A percentile compares a stretch with the other conserved stretches of the same genome.
Evolutionary conservation across 73 alveolate species (phyloP).

Genomic region (Paramecium sonneborni): DNA sequence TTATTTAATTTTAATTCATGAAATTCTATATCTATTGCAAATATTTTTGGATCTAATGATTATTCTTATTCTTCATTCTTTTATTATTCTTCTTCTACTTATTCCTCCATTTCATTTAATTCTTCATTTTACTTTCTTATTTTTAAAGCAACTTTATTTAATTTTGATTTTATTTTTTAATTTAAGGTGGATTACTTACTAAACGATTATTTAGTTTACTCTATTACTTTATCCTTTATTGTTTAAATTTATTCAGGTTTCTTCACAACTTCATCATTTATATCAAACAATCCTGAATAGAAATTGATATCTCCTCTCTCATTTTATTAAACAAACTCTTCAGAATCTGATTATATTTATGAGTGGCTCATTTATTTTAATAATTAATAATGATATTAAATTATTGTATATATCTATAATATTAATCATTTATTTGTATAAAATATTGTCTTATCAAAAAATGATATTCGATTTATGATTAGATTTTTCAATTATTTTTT

Average conservation of each 20-base stretch:
- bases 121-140: not conserved
- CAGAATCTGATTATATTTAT: slow-evolving; percentile 17
- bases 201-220: not conserved
- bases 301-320: not conserved
- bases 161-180: not conserved
- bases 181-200: not conserved
- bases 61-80: not conserved
- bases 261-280: not conserved
- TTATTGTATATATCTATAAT: too few species aligned
- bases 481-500: not conserved
- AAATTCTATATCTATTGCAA: slow-evolving; percentile 2
- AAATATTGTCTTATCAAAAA: not conserved
- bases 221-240: not conserved
- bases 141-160: not conserved
- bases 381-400: too few species aligned
- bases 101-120: not conserved
- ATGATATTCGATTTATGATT: not conserved
- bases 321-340: not conserved
- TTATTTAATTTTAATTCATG: slow-evolving; percentile 75
- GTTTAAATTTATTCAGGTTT: not conserved
- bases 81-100: not conserved
- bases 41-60: slow-evolving; percentile 8
- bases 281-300: not conserved
- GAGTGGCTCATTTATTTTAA: not conserved
- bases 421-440: not conserved